phyloP scores from a whole-genome alignment of 441 rosid species.

The Gossypium trilobum region DNA sequence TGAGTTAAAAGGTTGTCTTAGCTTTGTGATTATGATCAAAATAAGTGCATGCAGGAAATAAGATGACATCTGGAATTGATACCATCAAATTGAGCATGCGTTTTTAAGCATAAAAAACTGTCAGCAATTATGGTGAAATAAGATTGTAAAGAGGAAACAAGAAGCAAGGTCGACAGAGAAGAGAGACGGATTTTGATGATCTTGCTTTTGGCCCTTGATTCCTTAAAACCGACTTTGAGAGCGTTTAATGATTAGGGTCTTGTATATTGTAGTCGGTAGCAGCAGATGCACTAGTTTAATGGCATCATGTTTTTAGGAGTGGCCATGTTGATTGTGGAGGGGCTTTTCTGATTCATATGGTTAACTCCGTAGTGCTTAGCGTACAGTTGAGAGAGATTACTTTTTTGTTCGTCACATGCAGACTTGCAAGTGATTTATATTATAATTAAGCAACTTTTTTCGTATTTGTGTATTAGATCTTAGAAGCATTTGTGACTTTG shows the following conservation, averaged over 20 bases:
- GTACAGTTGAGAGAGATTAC: neutral
- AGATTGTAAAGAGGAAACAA: slow-evolving; percentile 1
- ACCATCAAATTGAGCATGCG: neutral
- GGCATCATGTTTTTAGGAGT: neutral
- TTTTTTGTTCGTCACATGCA: neutral
- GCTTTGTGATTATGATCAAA: neutral
- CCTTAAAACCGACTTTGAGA: neutral
- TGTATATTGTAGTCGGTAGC: neutral
- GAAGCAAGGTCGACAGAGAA: neutral
- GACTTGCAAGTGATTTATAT: neutral
- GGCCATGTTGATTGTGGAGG: neutral
- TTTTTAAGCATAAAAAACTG: neutral
- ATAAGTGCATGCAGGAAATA: neutral
- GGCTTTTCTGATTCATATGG: neutral
- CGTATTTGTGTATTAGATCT: neutral
- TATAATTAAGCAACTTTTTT: neutral
- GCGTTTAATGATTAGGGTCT: neutral
- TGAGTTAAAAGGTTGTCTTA: neutral
- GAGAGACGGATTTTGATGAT: neutral
- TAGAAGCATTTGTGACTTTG: neutral
- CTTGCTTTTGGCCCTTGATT: neutral
- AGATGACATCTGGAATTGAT: slow-evolving; percentile 1
- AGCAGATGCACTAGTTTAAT: neutral
- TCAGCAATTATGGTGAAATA: neutral
- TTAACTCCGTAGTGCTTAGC: neutral